Conservation (phyloP, 2,329 filamentous ascomycete species). For the Penicillium sp. region DNA sequence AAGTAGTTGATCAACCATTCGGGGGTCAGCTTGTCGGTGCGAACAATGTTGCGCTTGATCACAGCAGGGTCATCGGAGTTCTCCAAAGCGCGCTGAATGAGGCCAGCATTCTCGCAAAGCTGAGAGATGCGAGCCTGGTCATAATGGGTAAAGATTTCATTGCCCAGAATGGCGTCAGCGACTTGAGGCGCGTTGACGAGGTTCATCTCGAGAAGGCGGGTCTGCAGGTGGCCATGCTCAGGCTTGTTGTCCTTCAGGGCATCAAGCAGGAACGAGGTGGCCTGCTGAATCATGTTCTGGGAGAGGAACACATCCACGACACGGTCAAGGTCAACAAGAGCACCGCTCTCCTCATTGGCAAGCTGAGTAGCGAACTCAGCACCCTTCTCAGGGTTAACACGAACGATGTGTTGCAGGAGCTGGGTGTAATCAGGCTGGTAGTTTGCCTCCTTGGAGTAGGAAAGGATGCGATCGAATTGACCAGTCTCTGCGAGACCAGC, state of each 20-base stretch:
- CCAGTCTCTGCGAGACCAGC: constrained; percentile 93
- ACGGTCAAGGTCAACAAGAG: constrained; percentile 88
- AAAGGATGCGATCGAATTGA: constrained; percentile 94
- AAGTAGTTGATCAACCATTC: constrained; percentile 95
- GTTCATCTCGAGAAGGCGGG: constrained; percentile 96
- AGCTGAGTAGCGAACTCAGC: constrained; percentile 92
- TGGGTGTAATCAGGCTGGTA: constrained; percentile 96
- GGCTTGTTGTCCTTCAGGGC: constrained; percentile 93
- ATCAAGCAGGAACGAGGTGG: constrained; percentile 96
- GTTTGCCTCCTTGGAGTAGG: constrained; percentile 80
- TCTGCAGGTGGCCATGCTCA: constrained; percentile 92
- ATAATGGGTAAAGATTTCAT: constrained; percentile 98
- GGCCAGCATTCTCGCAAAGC: constrained; percentile 89
- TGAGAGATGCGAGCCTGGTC: constrained; percentile 87
- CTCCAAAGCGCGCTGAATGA: constrained; percentile 85
- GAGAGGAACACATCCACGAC: constrained; percentile 98
- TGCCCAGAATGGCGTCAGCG: constrained; percentile 94
- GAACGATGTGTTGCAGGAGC: constrained; percentile 88
- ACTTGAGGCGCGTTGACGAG: constrained; percentile 95
- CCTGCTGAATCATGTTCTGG: constrained; percentile 96
- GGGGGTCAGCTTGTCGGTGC: constrained; percentile 80
- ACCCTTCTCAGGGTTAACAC: constrained; percentile 89
- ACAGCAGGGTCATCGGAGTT: constrained; percentile 89
- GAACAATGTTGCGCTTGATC: constrained; percentile 88
- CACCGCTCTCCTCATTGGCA: constrained; percentile 84